Percentiles rank a stretch among this genome's conserved stretches.
phyloP scores from a whole-genome alignment of 225 moss, liverwort and hornwort genomes.

The Straminergon stramineum region DNA sequence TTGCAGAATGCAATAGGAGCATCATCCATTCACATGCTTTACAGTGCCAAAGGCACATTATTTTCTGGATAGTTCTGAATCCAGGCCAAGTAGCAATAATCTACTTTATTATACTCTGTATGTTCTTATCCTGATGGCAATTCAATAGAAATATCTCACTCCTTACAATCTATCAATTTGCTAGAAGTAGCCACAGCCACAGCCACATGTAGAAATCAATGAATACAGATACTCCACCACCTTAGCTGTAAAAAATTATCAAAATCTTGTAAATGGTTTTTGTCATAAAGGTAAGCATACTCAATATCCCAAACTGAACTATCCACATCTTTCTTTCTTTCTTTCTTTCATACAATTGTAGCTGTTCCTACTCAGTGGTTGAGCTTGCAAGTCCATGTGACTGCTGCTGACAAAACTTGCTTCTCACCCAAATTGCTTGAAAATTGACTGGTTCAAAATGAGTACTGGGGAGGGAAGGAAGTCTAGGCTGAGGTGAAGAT shows the following conservation, averaged over 20 bases:
- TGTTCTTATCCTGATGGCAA: neutral
- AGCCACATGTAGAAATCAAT: neutral
- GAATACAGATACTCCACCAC: neutral
- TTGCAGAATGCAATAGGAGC: neutral
- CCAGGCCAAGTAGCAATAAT: neutral
- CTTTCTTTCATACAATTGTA: neutral
- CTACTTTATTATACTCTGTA: neutral
- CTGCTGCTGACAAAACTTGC: constrained; percentile 7
- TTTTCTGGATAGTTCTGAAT: neutral
- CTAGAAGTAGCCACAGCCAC: neutral
- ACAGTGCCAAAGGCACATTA: neutral
- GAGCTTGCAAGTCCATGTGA: constrained; percentile 25
- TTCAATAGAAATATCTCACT: neutral
- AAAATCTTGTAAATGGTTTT: neutral
- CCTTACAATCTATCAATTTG: neutral
- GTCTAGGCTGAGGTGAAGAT: neutral
- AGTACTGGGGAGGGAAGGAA: neutral
- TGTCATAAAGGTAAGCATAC: neutral
- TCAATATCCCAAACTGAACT: neutral
- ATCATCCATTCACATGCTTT: neutral
- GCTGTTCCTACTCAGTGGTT: neutral
- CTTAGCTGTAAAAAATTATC: neutral
- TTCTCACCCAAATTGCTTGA: neutral
- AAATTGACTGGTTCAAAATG: constrained; percentile 14
- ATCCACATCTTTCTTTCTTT: neutral